phyloP scores from a whole-genome alignment of 768 basidiomycete genomes.

The Leccinum rimulosum region DNA sequence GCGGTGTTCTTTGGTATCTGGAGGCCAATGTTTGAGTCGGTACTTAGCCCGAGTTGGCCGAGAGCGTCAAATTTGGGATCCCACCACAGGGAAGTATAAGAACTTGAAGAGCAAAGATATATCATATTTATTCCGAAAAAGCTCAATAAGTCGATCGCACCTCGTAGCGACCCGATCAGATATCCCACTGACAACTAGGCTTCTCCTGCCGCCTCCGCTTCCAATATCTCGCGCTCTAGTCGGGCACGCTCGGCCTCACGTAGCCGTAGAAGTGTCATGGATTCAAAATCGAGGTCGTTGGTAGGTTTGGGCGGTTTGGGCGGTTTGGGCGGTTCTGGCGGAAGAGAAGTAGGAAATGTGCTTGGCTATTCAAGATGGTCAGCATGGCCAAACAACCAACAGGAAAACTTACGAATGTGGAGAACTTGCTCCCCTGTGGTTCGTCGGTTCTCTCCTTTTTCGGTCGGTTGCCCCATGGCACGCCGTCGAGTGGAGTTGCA shows the following conservation, averaged over 20 bases:
- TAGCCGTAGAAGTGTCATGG: conserved; percentile 74
- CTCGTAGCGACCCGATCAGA: conserved; percentile 1
- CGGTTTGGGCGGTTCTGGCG: conserved; percentile 24
- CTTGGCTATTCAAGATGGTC: conserved; percentile 17
- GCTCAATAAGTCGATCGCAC: conserved; percentile 13
- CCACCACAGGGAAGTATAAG: not conserved
- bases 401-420: conserved; percentile 32
- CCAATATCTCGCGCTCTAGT: conserved; percentile 73
- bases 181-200: not conserved
- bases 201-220: conserved; percentile 52
- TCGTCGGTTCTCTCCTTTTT: conserved; percentile 1
- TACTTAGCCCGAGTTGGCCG: not conserved
- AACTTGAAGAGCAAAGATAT: not conserved
- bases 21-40: not conserved
- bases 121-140: conserved; percentile 5
- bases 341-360: conserved; percentile 14
- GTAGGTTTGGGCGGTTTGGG: conserved; percentile 26
- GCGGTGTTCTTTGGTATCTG: not conserved
- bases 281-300: conserved; percentile 69
- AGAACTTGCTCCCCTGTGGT: conserved; percentile 39
- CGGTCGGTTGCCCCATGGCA: not conserved
- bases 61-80: not conserved
- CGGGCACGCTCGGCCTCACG: conserved; percentile 78
- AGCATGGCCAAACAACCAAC: not conserved
- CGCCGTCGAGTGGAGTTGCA: conserved; percentile 25